Evolutionary conservation across 2,329 filamentous ascomycete species (phyloP), one percentile per base, ranked within the genome.

Genomic region (Trichoderma sp.): DNA sequence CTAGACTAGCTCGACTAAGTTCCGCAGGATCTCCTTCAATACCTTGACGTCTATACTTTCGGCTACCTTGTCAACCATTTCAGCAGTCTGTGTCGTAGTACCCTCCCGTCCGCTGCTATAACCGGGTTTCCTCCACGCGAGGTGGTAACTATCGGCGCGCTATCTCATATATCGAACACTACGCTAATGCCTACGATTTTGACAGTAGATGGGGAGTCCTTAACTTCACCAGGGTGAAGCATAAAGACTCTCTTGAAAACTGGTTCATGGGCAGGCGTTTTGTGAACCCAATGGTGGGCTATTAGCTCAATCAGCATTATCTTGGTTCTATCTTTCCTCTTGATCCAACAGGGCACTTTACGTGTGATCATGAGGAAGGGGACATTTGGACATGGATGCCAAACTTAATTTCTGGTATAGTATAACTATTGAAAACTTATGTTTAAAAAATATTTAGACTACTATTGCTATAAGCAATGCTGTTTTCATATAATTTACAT

Each of bases 141-240:
- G n/a, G 32, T 8, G 5, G 85, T 85, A 77, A 91, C 89, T 91
- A 91, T 0, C 75, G 76, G 16, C 39, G 39, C 14, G 16, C 16
- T 8, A n/a, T n/a, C 39, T n/a, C 39, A 43, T 4, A 43, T 43
- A n/a, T 43, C 39, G 16, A 43, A 43, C 16, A n/a, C 18, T 7
- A 43, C 39, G 39, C 16, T n/a, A 43, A n/a, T 79, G 34, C 84
- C 81, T 75, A 90, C 84, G 32, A 88, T 77, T 74, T 89, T 84
- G 1, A 89, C 82, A 0, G 86, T 83, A 69, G 54, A 37, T 34
- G 18, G 18, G 30, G 54, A 4, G 54, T 56, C 7, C 5, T 56
- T 18, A 32, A n/a, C 10, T 34, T 56, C 13, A 34, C 18, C 4
- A 56, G n/a, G 21, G 10, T 2, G 21, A 56, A 56, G 21, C 10